Evolutionary conservation across 2,329 filamentous ascomycete genomes (phyloP).

Genomic region (Cordyceps fumosorosea): DNA sequence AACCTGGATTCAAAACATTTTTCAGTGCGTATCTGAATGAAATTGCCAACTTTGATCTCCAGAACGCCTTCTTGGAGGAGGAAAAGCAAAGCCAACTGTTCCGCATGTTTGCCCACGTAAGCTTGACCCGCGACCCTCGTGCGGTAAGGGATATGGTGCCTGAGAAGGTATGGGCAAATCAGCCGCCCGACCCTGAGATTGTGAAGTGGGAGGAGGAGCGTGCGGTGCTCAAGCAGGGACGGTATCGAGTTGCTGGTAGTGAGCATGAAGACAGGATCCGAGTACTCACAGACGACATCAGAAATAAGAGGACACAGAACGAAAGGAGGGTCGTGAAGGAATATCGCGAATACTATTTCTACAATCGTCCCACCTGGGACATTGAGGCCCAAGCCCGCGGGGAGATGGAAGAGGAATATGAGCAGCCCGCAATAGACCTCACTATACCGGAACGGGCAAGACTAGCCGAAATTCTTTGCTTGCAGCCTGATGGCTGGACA

Average conservation of each 20-base stretch:
- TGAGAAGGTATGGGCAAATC: constrained; percentile 21
- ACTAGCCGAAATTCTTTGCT: constrained; percentile 18
- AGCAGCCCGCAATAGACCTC: constrained; percentile 16
- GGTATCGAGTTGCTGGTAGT: constrained; percentile 19
- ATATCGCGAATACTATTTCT: constrained; percentile 19
- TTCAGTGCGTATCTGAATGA: constrained; percentile 23
- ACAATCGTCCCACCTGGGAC: constrained; percentile 22
- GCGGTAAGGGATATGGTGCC: constrained; percentile 24
- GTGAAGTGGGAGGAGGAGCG: constrained; percentile 16
- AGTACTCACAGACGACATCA: constrained; percentile 19
- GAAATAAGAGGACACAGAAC: constrained; percentile 17
- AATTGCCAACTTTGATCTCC: constrained; percentile 23
- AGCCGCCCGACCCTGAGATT: constrained; percentile 23
- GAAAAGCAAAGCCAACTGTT: constrained; percentile 19
- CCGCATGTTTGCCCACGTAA: constrained; percentile 20
- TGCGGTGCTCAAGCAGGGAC: constrained; percentile 20
- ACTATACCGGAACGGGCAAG: constrained; percentile 16
- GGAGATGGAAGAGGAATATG: constrained; percentile 19
- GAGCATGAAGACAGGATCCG: constrained; percentile 20
- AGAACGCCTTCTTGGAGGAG: constrained; percentile 24
- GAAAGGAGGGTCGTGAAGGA: constrained; percentile 16
- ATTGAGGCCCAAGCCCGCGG: constrained; percentile 20
- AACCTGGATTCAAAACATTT: constrained; percentile 23
- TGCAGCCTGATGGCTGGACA: constrained; percentile 14
- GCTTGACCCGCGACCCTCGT: constrained; percentile 23